Base-by-base conservation (phyloP, 2,329 filamentous ascomycete genomes). In the Alternaria tenuissima region DNA sequence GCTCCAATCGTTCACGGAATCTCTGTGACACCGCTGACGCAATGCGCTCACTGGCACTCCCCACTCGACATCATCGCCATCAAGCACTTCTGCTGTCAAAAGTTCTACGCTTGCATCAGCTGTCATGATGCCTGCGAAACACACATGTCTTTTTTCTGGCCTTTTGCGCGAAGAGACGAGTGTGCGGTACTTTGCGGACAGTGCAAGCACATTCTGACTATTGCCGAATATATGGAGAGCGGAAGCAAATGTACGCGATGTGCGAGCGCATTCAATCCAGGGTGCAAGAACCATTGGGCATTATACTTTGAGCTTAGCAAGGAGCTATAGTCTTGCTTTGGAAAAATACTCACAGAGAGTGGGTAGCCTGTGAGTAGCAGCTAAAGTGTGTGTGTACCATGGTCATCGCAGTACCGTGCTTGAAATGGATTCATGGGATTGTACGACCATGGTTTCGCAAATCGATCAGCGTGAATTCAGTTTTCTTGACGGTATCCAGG, bases 31-130 rank as follows among this genome's bases (percentile, higher is more conserved):
- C 58, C 70, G 3, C 55, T 67, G 24, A 76, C 75, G 1, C 75
- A 78, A 69, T 78, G 76, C 61, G 12, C 64, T 9, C 76, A 78
- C 57, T 78, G 67, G 62, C 64, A 70, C 44, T 72, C 72, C 3
- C 64, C 72, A 3, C 70, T 77, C 51, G 76, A 78, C 67, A 76
- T 77, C 59, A 75, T 78, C 57, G 75, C 76, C 55, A 77, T 78
- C 59, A 73, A 77, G 41, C 74, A 78, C 52, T 65, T 64, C 47
- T 78, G 76, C 66, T 78, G 76, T 66, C 53, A 65, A 16, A 76
- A 73, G 52, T 78, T 77, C 63, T 78, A 78, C 62, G 75, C 75
- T 7, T 78, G 76, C 63, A 75, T 77, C 28, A 69, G 60, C 46
- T 78, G 76, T 32, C 76, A 78, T 55, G 65, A 75, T 44, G 65